These are phyloP conservation scores for Mariannaea sp. DNA, from an alignment of 2,329 filamentous ascomycete genomes.

Conservation along the genomic window DNA sequence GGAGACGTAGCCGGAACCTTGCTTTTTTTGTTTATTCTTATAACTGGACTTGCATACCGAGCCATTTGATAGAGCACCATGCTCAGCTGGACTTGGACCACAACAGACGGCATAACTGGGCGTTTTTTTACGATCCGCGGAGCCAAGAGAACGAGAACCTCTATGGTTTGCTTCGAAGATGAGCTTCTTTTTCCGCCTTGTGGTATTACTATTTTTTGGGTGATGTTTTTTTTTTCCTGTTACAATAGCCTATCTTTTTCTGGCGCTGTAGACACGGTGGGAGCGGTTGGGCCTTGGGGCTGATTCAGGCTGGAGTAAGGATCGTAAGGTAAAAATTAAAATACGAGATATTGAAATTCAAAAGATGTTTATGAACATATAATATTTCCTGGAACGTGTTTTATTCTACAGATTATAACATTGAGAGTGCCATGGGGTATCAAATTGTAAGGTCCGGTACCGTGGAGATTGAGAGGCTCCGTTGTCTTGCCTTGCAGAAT, in stretches of 20 bases:
- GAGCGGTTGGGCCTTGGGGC: conserved; percentile 15
- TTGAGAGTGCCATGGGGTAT: no score
- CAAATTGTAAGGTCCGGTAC: no score
- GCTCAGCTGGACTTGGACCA: conserved; percentile 1
- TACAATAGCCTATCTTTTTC: conserved; percentile 18
- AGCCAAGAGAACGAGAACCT: background rate
- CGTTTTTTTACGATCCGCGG: conserved; percentile 20
- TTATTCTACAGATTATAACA: no score
- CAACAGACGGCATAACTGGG: conserved; percentile 25
- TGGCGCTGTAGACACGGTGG: conserved; percentile 20
- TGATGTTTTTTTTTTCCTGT: no score
- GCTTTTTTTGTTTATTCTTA: conserved; percentile 25
- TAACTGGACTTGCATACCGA: conserved; percentile 16
- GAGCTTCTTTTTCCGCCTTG: conserved; percentile 5
- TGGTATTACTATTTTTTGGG: conserved; percentile 21
- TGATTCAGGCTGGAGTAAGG: conserved; percentile 29
- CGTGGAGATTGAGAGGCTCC: no score
- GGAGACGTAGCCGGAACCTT: conserved; percentile 31
- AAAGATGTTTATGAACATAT: conserved; percentile 4
- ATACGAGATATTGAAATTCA: conserved; percentile 23
- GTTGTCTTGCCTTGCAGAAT: no score
- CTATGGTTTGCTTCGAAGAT: background rate
- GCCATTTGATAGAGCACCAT: conserved; percentile 10
- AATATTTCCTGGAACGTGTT: background rate
- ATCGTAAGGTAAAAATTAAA: conserved; percentile 25